Base-by-base conservation (phyloP, 2,329 filamentous ascomycete species). In the Epichloe amarillans region DNA sequence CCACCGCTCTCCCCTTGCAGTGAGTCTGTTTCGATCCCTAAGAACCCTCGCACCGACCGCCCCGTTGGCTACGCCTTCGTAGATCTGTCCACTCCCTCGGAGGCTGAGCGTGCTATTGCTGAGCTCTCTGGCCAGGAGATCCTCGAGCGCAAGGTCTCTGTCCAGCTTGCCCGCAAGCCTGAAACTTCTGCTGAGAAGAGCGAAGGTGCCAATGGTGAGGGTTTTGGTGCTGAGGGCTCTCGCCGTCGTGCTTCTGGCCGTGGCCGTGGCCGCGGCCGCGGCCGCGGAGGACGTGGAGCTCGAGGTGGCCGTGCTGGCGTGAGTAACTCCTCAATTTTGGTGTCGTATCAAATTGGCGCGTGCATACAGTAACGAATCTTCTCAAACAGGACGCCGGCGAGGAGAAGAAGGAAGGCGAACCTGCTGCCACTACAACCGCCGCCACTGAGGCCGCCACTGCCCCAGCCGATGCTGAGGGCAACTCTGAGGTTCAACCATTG, bases 21-120 rank as follows among this genome's bases (percentile, higher is more conserved):
- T 73, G 93, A 98, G 79, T 95, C 88, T 71, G 91, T 91, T 71
- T 97, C 93, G 62, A 98, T 98, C 72, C 93, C 93, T 61, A 95
- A 94, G 81, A 97, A 98, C 79, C 93, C 93, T 68, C 91, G 93
- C 72, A 98, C 91, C 73, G 91, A 89, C 73, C 91, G 93, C 69
- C 91, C 93, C 58, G 93, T 98, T 69, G 93, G 93, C 67, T 98
- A 97, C 72, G 93, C 93, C 67, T 98, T 98, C 69, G 93, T 98
- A 69, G 93, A 97, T 68, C 86, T 98, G 59, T 94, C 88, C 55
- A 96, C 91, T 58, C 93, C 93, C 54, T 82, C 82, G 59, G 93
- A 97, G 77, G 93, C 93, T 57, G 88, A 96, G 74, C 88, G 89
- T 70, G 93, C 93, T 66, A 97, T 98, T 63, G 77, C 81, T 62